These are phyloP conservation scores for Aureococcus anophagefferens DNA, from an alignment of 108 stramenopile genomes.

Conservation along the genomic window DNA sequence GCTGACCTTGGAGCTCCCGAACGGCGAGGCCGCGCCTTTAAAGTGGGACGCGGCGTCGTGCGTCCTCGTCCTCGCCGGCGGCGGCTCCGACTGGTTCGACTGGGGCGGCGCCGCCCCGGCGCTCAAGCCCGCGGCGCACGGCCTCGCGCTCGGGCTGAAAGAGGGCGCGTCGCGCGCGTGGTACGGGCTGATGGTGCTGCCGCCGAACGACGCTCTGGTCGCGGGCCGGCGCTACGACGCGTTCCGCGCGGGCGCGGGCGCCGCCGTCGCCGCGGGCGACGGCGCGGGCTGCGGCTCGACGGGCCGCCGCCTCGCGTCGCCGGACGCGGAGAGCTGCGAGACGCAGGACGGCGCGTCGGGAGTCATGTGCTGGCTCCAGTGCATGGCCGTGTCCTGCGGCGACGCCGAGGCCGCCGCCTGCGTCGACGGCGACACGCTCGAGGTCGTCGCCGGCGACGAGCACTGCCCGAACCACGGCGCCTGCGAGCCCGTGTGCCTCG, in stretches of 20 bases:
- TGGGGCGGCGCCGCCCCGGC: background rate
- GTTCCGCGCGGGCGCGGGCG: background rate
- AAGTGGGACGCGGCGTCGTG: background rate
- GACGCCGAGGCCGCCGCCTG: constrained; percentile 1
- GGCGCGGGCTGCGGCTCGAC: too few relatives aligned
- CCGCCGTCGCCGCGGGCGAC: background rate
- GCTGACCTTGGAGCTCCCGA: too few relatives aligned
- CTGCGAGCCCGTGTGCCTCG: background rate
- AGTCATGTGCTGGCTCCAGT: constrained; percentile 12
- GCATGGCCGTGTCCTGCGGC: constrained; percentile 9
- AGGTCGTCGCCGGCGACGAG: background rate
- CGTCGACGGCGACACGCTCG: background rate
- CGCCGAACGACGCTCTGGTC: constrained; percentile 9
- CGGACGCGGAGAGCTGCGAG: background rate
- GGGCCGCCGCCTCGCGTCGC: background rate
- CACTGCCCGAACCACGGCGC: constrained; percentile 1
- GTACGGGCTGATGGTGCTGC: constrained; percentile 17
- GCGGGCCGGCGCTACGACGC: background rate
- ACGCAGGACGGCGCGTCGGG: background rate
- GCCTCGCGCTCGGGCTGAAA: too few relatives aligned
- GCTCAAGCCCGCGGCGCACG: background rate
- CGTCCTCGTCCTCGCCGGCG: background rate
- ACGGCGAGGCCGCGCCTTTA: too few relatives aligned
- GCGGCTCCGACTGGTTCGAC: background rate
- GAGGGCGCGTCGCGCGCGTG: background rate